Evolutionary conservation across 352 stramenopile genomes (phyloP).

Genomic region (Pythium brassicae): DNA sequence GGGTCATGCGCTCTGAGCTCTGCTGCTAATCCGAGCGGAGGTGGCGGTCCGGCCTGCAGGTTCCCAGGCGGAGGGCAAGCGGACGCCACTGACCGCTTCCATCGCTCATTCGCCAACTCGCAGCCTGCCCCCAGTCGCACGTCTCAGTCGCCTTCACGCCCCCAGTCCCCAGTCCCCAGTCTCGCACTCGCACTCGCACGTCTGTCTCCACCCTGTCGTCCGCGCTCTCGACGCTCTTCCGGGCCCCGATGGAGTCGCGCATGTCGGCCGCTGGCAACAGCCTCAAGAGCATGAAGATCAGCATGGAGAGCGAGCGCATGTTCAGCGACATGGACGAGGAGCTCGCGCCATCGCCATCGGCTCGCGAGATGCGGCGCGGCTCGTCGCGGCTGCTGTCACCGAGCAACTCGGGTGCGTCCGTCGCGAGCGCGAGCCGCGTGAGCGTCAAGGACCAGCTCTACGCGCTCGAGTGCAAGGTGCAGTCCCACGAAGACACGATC

Average conservation of each 20-base stretch:
- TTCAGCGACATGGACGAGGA: conserved; percentile 76
- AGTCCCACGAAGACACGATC: conserved; percentile 79
- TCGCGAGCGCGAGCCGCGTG: conserved; percentile 28
- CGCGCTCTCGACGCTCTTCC: conserved; percentile 7
- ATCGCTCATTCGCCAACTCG: too few relatives aligned
- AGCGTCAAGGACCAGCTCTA: conserved; percentile 83
- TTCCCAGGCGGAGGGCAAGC: too few relatives aligned
- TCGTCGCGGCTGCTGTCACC: conserved; percentile 60
- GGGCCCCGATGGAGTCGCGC: conserved; percentile 48
- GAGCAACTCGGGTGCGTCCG: conserved; percentile 38
- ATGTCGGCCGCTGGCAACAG: conserved; percentile 48
- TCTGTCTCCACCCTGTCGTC: neutral
- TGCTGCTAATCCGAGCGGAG: too few relatives aligned
- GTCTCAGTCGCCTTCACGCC: too few relatives aligned
- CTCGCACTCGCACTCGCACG: neutral
- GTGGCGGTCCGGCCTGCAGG: too few relatives aligned
- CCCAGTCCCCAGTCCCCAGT: too few relatives aligned
- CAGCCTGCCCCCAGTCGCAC: too few relatives aligned
- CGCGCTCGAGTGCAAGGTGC: conserved; percentile 71
- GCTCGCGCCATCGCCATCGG: conserved; percentile 43
- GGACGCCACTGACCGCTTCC: too few relatives aligned
- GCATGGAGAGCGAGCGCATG: conserved; percentile 77
- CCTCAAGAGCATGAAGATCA: conserved; percentile 84
- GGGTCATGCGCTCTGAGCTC: too few relatives aligned
- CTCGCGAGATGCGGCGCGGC: conserved; percentile 51